These are phyloP conservation scores for Niebla homalea DNA, from an alignment of 495 filamentous ascomycete genomes.

Conservation along the genomic window DNA sequence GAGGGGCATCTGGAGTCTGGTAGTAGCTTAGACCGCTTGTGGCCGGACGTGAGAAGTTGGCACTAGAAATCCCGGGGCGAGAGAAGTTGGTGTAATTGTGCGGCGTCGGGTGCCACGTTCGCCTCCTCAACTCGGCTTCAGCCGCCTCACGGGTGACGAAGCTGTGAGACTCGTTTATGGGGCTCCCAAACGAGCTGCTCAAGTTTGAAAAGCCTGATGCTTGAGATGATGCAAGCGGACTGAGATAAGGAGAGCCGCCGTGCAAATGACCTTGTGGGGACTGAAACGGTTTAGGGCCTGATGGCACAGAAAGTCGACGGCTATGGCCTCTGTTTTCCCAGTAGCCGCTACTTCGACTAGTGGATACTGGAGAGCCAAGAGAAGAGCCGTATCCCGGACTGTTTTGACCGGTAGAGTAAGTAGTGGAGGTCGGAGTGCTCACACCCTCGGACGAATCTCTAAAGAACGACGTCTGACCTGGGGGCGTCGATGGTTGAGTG, in stretches of 20 bases:
- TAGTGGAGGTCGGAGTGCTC: conserved; percentile 62
- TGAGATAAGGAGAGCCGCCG: conserved; percentile 46
- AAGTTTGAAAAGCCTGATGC: conserved; percentile 39
- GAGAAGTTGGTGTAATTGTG: conserved; percentile 45
- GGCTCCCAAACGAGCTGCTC: conserved; percentile 53
- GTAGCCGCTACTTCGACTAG: conserved; percentile 49
- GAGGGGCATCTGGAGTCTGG: conserved; percentile 46
- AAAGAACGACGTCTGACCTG: conserved; percentile 29
- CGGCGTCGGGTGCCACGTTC: conserved; percentile 84
- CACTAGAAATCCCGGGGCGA: background rate
- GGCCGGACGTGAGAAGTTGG: conserved; percentile 41
- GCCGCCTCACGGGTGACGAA: conserved; percentile 52
- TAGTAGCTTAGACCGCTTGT: conserved; percentile 47
- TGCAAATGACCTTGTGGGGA: conserved; percentile 39
- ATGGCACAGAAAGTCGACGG: conserved; percentile 70
- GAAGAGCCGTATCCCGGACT: conserved; percentile 57
- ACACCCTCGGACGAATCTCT: conserved; percentile 54
- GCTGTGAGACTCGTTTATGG: conserved; percentile 52
- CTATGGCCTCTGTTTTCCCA: conserved; percentile 59
- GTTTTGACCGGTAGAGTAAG: conserved; percentile 55
- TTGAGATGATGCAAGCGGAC: conserved; percentile 40
- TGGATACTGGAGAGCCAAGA: conserved; percentile 54
- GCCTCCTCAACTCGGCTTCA: conserved; percentile 65
- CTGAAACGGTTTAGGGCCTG: conserved; percentile 60
- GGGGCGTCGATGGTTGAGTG: conserved; percentile 35